Evolutionary conservation across 2,329 filamentous ascomycete genomes (phyloP).

Genomic region (Phaeosphaeria sp.): DNA sequence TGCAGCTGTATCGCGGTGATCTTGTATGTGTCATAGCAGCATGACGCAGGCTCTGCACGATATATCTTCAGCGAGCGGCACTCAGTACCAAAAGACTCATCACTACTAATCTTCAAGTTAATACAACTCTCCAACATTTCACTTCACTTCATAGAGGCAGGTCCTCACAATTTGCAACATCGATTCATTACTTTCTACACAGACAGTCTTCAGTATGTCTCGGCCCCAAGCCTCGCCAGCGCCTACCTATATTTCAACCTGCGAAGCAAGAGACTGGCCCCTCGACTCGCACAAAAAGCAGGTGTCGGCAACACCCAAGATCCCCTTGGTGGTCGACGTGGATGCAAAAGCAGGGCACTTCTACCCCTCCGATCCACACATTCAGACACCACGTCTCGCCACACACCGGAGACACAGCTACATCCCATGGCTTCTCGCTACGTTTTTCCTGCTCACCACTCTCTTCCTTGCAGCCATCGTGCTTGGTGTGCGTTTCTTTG

Average conservation of each 20-base stretch:
- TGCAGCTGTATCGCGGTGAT: background rate
- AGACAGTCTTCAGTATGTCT: background rate
- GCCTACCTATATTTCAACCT: conserved; percentile 31
- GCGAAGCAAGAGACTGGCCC: conserved; percentile 5
- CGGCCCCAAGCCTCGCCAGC: conserved; percentile 24
- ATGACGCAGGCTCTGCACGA: background rate
- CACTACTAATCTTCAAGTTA: background rate
- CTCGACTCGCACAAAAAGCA: background rate
- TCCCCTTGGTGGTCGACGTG: background rate
- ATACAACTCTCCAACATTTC: background rate
- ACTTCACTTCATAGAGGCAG: conserved; percentile 3
- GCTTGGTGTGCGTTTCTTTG: conserved; percentile 24
- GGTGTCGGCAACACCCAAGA: background rate
- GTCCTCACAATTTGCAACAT: conserved; percentile 12
- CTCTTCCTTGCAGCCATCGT: conserved; percentile 32
- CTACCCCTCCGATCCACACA: conserved; percentile 13
- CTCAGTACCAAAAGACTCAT: background rate
- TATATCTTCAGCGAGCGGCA: background rate
- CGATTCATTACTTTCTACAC: conserved; percentile 4
- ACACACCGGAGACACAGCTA: conserved; percentile 13
- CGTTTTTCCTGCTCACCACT: conserved; percentile 29
- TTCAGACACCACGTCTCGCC: background rate
- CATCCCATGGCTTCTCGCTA: conserved; percentile 33
- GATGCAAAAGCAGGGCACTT: conserved; percentile 12
- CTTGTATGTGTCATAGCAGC: background rate